These are phyloP conservation scores for Hanseniaspora pseudoguilliermondii DNA, from an alignment of 805 yeast species.

Conservation along the genomic window DNA sequence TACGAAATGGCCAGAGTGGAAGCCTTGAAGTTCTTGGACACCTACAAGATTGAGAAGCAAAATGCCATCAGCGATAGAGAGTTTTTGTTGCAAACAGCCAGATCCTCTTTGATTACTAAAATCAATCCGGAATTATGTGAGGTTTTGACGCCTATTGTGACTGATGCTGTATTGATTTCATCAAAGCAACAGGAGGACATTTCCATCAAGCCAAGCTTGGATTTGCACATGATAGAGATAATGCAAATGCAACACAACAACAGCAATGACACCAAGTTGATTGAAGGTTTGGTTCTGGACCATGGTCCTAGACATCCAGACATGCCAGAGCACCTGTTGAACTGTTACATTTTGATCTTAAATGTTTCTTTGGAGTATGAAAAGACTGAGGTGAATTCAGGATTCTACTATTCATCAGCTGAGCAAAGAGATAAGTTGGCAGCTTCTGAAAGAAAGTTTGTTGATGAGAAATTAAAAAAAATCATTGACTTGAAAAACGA, in stretches of 20 bases:
- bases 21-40: slow-evolving; percentile 54
- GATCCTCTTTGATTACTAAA: slow-evolving; percentile 79
- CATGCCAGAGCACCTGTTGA: slow-evolving; percentile 80
- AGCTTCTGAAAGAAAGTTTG: slow-evolving; percentile 83
- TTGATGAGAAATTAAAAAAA: slow-evolving; percentile 81
- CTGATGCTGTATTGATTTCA: slow-evolving; percentile 76
- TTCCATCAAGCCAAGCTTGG: slow-evolving; percentile 36
- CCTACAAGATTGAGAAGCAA: slow-evolving; percentile 39
- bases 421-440: slow-evolving; percentile 94
- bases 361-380: slow-evolving; percentile 94
- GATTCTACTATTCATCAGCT: slow-evolving; percentile 86
- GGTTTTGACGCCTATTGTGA: slow-evolving; percentile 81
- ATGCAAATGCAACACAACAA: slow-evolving; percentile 95
- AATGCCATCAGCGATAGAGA: slow-evolving; percentile 59
- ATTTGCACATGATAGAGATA: slow-evolving; percentile 93
- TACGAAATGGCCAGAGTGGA: slow-evolving; percentile 80
- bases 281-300: slow-evolving; percentile 85
- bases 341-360: slow-evolving; percentile 74
- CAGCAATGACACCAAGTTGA: slow-evolving; percentile 68
- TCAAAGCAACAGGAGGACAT: slow-evolving; percentile 41
- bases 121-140: slow-evolving; percentile 65
- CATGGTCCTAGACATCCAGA: slow-evolving; percentile 99
- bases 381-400: slow-evolving; percentile 92
- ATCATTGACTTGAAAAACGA: slow-evolving; percentile 86
- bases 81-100: slow-evolving; percentile 78